Evolutionary conservation across 1,284 basidiomycete genomes (phyloP).

Genomic region (Austroboletus olivaceoglutinosus): DNA sequence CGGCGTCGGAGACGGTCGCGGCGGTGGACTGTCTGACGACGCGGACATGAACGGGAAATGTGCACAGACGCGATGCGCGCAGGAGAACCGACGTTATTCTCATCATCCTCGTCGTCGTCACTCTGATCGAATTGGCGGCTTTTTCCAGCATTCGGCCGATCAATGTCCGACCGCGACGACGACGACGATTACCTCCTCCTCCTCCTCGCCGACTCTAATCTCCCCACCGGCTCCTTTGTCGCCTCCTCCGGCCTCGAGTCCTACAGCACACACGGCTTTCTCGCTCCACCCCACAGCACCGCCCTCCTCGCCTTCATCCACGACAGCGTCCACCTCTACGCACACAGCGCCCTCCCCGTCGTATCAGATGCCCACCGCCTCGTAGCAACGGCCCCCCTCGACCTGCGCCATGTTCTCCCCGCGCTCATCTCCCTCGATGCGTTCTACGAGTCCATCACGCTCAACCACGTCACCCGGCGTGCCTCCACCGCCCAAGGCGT

Average conservation of each 20-base stretch:
- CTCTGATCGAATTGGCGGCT: background rate
- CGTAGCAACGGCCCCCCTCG: slow-evolving; percentile 29
- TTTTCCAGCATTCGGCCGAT: slow-evolving; percentile 1
- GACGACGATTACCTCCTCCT: slow-evolving; percentile 58
- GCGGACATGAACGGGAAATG: background rate
- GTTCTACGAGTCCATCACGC: slow-evolving; percentile 80
- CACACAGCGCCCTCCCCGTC: slow-evolving; percentile 73
- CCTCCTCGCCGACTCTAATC: slow-evolving; percentile 76
- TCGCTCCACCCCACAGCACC: slow-evolving; percentile 34
- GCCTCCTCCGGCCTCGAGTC: slow-evolving; percentile 93
- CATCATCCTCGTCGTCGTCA: background rate
- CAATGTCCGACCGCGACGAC: slow-evolving; percentile 10
- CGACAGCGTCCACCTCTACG: slow-evolving; percentile 73
- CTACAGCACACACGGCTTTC: slow-evolving; percentile 83
- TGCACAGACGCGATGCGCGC: slow-evolving; percentile 1
- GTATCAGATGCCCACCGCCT: slow-evolving; percentile 64
- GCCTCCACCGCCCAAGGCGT: slow-evolving; percentile 92
- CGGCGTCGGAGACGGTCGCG: slow-evolving; percentile 1
- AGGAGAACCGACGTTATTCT: background rate
- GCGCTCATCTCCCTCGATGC: slow-evolving; percentile 62
- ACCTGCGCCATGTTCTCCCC: slow-evolving; percentile 34
- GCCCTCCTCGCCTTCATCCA: slow-evolving; percentile 62
- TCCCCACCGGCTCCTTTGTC: slow-evolving; percentile 89
- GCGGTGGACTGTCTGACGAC: slow-evolving; percentile 16
- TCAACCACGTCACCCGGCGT: slow-evolving; percentile 86